phyloP scores from a whole-genome alignment of 2,329 filamentous ascomycete species.

The Hymenoscyphus fructigenus region DNA sequence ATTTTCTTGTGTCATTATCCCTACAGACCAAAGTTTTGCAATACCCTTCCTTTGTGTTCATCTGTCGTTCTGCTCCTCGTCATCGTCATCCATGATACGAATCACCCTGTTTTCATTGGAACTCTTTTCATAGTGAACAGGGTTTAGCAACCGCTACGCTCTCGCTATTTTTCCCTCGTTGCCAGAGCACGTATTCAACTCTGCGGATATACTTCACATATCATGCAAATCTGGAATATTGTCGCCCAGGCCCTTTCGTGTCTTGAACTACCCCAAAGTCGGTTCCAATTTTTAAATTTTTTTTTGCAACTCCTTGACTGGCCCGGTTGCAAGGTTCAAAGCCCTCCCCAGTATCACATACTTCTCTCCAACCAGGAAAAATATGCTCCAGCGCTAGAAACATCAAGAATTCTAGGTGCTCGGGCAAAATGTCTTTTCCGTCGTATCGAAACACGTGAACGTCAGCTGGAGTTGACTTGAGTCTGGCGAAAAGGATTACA shows the following conservation, averaged over 20 bases:
- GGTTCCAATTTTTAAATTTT: neutral
- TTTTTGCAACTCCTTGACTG: neutral
- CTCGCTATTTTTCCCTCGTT: neutral
- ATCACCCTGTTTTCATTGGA: neutral
- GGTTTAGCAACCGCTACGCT: neutral
- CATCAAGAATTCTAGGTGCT: neutral
- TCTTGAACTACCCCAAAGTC: neutral
- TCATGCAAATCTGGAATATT: neutral
- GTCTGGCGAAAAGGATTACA: neutral
- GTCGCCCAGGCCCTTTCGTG: neutral
- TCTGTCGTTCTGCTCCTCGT: neutral
- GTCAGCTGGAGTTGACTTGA: neutral
- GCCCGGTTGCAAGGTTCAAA: neutral
- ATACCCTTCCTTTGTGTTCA: neutral
- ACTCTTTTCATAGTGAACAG: neutral
- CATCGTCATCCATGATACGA: neutral
- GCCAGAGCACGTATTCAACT: no score
- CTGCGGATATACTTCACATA: neutral
- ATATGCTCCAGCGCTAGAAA: neutral
- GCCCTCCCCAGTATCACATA: neutral
- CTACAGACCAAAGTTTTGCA: neutral
- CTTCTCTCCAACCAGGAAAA: neutral
- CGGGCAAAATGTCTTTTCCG: neutral
- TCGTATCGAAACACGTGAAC: neutral
- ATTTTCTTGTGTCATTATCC: conserved; percentile 6